phyloP scores from a whole-genome alignment of 108 stramenopile species.

The Pseudonitzschia pungens region DNA sequence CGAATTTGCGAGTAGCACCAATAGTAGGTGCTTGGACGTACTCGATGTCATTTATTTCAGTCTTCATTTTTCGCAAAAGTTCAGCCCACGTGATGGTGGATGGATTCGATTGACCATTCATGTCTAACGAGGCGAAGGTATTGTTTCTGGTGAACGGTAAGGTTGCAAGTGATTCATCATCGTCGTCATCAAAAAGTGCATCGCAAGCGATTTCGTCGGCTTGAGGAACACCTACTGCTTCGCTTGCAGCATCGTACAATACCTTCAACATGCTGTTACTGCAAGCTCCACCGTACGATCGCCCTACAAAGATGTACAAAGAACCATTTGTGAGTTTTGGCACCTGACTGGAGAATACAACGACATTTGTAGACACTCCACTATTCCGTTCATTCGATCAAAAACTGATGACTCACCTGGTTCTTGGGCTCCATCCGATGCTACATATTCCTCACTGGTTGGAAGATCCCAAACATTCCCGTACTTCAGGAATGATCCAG shows the following conservation, averaged over 20 bases:
- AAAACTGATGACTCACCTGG: slow-evolving; percentile 37
- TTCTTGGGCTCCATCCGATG: slow-evolving; percentile 58
- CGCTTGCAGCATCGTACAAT: slow-evolving; percentile 77
- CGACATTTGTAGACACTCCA: background rate
- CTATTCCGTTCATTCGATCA: background rate
- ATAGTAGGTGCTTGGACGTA: slow-evolving; percentile 74
- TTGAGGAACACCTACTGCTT: slow-evolving; percentile 36
- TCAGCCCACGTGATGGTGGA: slow-evolving; percentile 68
- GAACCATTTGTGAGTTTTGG: background rate
- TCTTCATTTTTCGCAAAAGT: slow-evolving; percentile 81
- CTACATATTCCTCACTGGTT: slow-evolving; percentile 69
- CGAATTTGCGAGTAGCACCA: slow-evolving; percentile 70
- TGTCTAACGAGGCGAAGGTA: slow-evolving; percentile 56
- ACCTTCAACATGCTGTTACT: slow-evolving; percentile 84
- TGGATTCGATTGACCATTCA: slow-evolving; percentile 46
- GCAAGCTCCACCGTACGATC: slow-evolving; percentile 81
- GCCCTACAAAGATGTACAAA: slow-evolving; percentile 30
- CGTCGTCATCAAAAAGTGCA: slow-evolving; percentile 59
- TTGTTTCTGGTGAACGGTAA: slow-evolving; percentile 31
- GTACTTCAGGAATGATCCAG: slow-evolving; percentile 69
- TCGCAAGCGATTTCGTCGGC: slow-evolving; percentile 64
- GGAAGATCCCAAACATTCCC: slow-evolving; percentile 82
- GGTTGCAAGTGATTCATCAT: slow-evolving; percentile 39
- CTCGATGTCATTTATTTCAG: slow-evolving; percentile 77
- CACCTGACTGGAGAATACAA: background rate